A percentile compares a stretch with the other conserved stretches of the same genome.
Conservation (phyloP, 2,329 filamentous ascomycete genomes). For the Neofusicoccum sp. region DNA sequence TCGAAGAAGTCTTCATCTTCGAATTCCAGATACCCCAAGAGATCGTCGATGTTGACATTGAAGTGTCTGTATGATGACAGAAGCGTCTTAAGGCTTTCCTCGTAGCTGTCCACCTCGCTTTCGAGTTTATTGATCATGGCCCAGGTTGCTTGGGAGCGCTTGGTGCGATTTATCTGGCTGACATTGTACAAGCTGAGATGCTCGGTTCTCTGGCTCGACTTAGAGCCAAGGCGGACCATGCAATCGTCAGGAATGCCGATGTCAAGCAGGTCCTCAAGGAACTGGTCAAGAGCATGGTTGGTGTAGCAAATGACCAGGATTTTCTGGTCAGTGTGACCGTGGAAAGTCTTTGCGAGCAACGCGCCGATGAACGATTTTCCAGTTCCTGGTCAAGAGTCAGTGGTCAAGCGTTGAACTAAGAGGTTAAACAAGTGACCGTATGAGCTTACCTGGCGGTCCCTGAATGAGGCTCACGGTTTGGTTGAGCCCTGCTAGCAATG, state of each 20-base stretch:
- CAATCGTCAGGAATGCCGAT: slow-evolving; percentile 51
- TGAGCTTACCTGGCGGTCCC: slow-evolving; percentile 64
- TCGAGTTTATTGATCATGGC: slow-evolving; percentile 44
- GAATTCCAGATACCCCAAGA: slow-evolving; percentile 55
- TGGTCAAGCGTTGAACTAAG: not conserved
- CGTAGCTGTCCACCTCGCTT: slow-evolving; percentile 34
- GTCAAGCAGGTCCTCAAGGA: slow-evolving; percentile 62
- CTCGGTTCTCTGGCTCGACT: slow-evolving; percentile 52
- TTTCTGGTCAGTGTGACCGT: slow-evolving; percentile 48
- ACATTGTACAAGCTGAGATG: slow-evolving; percentile 43
- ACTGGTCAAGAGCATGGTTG: slow-evolving; percentile 51
- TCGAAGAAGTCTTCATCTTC: slow-evolving; percentile 55
- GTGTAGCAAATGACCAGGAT: slow-evolving; percentile 68
- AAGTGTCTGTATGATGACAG: not conserved
- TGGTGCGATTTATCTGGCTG: slow-evolving; percentile 34
- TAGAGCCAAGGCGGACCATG: slow-evolving; percentile 63
- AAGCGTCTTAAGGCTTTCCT: not conserved
- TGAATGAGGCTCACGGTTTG: slow-evolving; percentile 63
- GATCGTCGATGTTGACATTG: slow-evolving; percentile 12
- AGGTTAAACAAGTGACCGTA: not conserved
- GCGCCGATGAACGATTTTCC: slow-evolving; percentile 75
- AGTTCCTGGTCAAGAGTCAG: slow-evolving; percentile 51
- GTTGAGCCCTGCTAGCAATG: slow-evolving; percentile 55
- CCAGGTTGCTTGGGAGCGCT: slow-evolving; percentile 37
- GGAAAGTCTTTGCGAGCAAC: slow-evolving; percentile 56